Percentiles rank a stretch among this genome's conserved stretches.
These are phyloP conservation scores for Alnus rubra DNA, from an alignment of 306 rosid genomes.

Conservation along the genomic window DNA sequence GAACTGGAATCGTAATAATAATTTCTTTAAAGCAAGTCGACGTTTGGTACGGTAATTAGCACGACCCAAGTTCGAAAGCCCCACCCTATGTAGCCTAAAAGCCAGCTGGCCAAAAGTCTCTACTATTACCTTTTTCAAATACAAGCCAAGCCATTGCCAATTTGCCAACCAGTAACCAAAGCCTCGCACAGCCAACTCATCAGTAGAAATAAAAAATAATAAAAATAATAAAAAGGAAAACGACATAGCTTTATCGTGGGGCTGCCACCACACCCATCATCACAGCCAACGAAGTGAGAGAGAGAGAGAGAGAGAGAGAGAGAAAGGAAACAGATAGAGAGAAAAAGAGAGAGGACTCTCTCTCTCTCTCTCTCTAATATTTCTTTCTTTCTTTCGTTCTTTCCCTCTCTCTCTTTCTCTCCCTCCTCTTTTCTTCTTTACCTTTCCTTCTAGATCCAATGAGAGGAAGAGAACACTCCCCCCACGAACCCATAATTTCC, in stretches of 20 bases:
- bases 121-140: neutral
- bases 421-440: neutral
- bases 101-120: constrained; percentile 4
- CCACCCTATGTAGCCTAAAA: neutral
- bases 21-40: neutral
- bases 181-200: too few species aligned
- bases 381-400: neutral
- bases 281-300: neutral
- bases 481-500: neutral
- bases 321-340: neutral
- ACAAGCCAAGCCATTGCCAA: neutral
- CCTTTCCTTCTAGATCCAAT: constrained; percentile 22
- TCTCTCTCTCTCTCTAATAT: neutral
- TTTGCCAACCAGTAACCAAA: neutral
- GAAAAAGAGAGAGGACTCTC: neutral
- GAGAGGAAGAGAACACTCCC: constrained; percentile 11
- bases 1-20: neutral
- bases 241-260: neutral
- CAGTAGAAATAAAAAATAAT: neutral
- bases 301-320: neutral
- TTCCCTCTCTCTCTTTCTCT: neutral
- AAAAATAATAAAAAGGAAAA: neutral
- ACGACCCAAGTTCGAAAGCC: neutral
- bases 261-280: neutral
- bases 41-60: neutral